Evolutionary conservation across 805 yeast genomes (phyloP).

Genomic region (Suhomyces kilbournensis): DNA sequence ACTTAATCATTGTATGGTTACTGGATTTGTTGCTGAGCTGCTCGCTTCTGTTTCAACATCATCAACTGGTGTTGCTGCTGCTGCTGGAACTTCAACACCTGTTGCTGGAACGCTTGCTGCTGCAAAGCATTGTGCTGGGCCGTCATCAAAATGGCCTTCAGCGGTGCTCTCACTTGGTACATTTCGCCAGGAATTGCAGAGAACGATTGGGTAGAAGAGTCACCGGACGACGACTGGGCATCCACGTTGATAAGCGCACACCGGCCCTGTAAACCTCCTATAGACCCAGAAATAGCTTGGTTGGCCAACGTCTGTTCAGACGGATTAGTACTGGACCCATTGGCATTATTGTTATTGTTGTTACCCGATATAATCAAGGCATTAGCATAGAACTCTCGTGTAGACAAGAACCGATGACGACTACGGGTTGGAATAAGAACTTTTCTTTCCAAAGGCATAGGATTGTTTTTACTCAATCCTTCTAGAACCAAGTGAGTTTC

Average conservation of each 20-base stretch:
- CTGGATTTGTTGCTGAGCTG: slow-evolving; percentile 9
- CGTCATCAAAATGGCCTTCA: slow-evolving; percentile 40
- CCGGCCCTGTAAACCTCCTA: slow-evolving; percentile 79
- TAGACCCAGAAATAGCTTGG: slow-evolving; percentile 47
- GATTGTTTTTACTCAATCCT: slow-evolving; percentile 77
- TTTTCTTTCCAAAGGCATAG: slow-evolving; percentile 79
- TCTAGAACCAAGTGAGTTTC: slow-evolving; percentile 89
- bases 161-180: slow-evolving; percentile 47
- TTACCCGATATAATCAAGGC: slow-evolving; percentile 67
- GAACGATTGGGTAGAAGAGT: slow-evolving; percentile 36
- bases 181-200: slow-evolving; percentile 61
- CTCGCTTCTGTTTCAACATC: slow-evolving; percentile 27
- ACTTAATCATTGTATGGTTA: too few relatives aligned
- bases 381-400: slow-evolving; percentile 92
- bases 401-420: slow-evolving; percentile 72
- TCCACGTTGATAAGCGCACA: slow-evolving; percentile 73
- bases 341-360: slow-evolving; percentile 28
- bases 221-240: slow-evolving; percentile 15
- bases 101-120: slow-evolving; percentile 45
- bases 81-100: slow-evolving; percentile 36
- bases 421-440: slow-evolving; percentile 66
- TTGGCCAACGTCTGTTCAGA: slow-evolving; percentile 42
- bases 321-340: slow-evolving; percentile 12
- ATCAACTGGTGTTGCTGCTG: slow-evolving; percentile 34
- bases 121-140: slow-evolving; percentile 43